These are phyloP conservation scores for Taphrina communis DNA, from an alignment of 1,139 yeast genomes.

Conservation along the genomic window DNA sequence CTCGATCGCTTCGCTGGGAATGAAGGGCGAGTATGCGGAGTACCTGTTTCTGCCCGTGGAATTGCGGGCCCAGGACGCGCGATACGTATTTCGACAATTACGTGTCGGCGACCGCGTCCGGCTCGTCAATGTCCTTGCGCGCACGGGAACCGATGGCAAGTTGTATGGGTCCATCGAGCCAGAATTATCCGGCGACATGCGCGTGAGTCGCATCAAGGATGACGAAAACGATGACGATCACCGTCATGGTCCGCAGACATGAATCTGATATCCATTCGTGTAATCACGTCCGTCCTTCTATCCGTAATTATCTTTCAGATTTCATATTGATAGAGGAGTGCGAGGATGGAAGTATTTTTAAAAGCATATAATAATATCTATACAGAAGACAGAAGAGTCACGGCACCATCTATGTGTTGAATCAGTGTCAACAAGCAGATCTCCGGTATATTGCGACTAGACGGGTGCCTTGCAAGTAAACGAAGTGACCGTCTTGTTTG, in stretches of 20 bases:
- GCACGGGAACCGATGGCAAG: slow-evolving; percentile 4
- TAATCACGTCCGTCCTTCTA: no score
- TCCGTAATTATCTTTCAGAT: no score
- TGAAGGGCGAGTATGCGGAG: slow-evolving; percentile 12
- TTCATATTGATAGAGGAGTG: no score
- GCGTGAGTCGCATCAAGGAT: neutral
- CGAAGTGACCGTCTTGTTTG: neutral
- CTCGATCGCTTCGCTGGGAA: slow-evolving; percentile 9
- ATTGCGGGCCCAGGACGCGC: slow-evolving; percentile 12
- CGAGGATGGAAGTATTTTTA: neutral
- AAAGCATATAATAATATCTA: neutral
- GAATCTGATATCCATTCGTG: no score
- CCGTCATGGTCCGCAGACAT: no score
- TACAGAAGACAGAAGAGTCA: no score
- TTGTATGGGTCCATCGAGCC: slow-evolving; percentile 15
- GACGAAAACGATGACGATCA: neutral
- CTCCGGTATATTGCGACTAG: neutral
- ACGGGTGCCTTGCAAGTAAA: slow-evolving; percentile 20
- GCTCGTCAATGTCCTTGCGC: neutral
- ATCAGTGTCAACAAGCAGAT: no score
- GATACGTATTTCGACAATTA: neutral
- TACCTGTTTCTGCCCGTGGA: slow-evolving; percentile 4
- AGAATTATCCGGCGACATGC: slow-evolving; percentile 2
- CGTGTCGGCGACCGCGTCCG: neutral
- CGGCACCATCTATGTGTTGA: no score